These are phyloP conservation scores for Acanthamoeba culbertsoni DNA, from an alignment of 208 protist genomes.

Conservation along the genomic window DNA sequence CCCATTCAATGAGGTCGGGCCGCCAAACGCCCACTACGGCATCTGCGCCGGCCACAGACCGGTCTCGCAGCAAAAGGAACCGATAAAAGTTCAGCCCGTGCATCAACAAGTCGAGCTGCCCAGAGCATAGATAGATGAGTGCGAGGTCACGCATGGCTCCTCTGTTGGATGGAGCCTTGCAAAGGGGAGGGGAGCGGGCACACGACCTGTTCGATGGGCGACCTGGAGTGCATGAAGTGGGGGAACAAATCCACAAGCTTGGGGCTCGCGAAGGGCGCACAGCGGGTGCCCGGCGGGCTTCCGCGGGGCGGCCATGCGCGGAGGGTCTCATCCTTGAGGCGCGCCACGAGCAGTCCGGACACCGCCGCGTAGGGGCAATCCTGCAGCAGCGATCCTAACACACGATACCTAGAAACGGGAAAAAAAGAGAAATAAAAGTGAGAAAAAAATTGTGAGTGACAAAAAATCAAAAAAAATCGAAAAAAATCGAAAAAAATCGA, in stretches of 20 bases:
- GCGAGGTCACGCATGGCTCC: too few species aligned
- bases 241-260: slow-evolving; percentile 52
- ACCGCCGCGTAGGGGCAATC: slow-evolving; percentile 49
- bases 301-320: slow-evolving; percentile 28
- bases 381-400: slow-evolving; percentile 17
- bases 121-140: not conserved
- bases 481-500: too few species aligned
- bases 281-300: not conserved
- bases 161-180: too few species aligned
- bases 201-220: not conserved
- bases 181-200: not conserved
- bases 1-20: not conserved
- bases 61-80: slow-evolving; percentile 21
- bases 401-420: not conserved
- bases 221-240: slow-evolving; percentile 13
- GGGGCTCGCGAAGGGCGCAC: slow-evolving; percentile 23
- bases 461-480: too few species aligned
- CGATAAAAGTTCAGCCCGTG: slow-evolving; percentile 34
- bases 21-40: not conserved
- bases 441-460: too few species aligned
- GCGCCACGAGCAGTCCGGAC: slow-evolving; percentile 10
- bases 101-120: slow-evolving; percentile 22
- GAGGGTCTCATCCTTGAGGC: slow-evolving; percentile 35
- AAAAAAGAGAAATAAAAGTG: not conserved
- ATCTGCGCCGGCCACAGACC: not conserved